Evolutionary conservation across 768 basidiomycete genomes (phyloP).

Genomic region (Rossbeevera mucosa): DNA sequence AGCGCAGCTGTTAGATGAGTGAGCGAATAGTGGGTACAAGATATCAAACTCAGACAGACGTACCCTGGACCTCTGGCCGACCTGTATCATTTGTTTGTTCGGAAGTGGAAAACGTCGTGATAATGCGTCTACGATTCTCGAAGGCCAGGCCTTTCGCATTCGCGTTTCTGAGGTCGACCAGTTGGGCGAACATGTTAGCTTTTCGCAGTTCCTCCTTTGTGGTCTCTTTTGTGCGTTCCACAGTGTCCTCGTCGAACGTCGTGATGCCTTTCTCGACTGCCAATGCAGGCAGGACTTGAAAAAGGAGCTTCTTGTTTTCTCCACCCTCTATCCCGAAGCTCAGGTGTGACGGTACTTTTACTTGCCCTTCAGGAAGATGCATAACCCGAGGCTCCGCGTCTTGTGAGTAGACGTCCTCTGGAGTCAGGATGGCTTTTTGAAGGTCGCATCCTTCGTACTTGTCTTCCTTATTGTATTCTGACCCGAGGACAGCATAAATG

Average conservation of each 20-base stretch:
- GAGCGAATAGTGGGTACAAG: not conserved
- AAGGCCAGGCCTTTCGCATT: slow-evolving; percentile 81
- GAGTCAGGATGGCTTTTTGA: slow-evolving; percentile 55
- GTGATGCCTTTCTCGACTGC: slow-evolving; percentile 34
- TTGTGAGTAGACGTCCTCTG: slow-evolving; percentile 38
- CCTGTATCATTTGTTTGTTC: slow-evolving; percentile 72
- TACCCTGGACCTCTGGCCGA: slow-evolving; percentile 87
- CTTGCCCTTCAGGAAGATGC: slow-evolving; percentile 31
- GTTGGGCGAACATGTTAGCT: slow-evolving; percentile 54
- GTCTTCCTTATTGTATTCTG: slow-evolving; percentile 54
- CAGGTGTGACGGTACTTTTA: slow-evolving; percentile 48
- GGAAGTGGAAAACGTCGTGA: slow-evolving; percentile 71
- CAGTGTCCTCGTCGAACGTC: slow-evolving; percentile 15
- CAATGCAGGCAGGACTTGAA: slow-evolving; percentile 60
- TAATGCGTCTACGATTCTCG: slow-evolving; percentile 78
- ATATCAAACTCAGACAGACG: not conserved
- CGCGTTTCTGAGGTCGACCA: slow-evolving; percentile 84
- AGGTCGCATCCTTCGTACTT: slow-evolving; percentile 70
- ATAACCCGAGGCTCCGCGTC: slow-evolving; percentile 23
- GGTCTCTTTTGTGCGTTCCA: slow-evolving; percentile 22
- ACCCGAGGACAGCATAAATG: slow-evolving; percentile 73
- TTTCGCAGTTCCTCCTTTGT: slow-evolving; percentile 40
- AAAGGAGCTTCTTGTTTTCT: slow-evolving; percentile 56
- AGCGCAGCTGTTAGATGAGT: slow-evolving; percentile 60
- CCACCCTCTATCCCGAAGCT: slow-evolving; percentile 60